A percentile compares a stretch with the other conserved stretches of the same genome.
Evolutionary conservation across 768 basidiomycete genomes (phyloP).

Genomic region (Lentinula edodes): DNA sequence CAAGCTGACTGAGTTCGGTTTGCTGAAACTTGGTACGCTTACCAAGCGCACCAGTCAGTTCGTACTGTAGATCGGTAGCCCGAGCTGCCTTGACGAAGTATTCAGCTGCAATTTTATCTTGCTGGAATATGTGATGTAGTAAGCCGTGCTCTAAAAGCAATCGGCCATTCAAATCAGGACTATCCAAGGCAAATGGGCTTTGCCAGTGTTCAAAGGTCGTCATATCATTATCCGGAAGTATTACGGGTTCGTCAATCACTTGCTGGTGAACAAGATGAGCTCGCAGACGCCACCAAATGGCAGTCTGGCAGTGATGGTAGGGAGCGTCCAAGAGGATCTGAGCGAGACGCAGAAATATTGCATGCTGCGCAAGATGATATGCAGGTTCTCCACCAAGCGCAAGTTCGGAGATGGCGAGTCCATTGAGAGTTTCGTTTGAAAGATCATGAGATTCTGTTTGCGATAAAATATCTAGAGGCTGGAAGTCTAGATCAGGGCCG

Average conservation of each 20-base stretch:
- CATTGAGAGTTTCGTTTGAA: constrained; percentile 51
- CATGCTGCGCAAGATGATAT: constrained; percentile 76
- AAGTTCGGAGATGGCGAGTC: constrained; percentile 66
- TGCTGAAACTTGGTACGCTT: constrained; percentile 93
- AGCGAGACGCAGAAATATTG: constrained; percentile 71
- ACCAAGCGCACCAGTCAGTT: constrained; percentile 89
- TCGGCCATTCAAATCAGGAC: constrained; percentile 63
- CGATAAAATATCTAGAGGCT: constrained; percentile 34
- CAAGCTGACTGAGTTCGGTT: constrained; percentile 80
- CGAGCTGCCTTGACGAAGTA: constrained; percentile 74
- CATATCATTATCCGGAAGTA: constrained; percentile 39
- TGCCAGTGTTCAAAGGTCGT: constrained; percentile 35
- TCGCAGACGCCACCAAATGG: constrained; percentile 84
- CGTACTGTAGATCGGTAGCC: constrained; percentile 77
- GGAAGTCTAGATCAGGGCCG: constrained; percentile 75
- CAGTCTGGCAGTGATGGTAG: constrained; percentile 43
- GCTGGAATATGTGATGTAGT: constrained; percentile 66
- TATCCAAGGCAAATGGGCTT: constrained; percentile 29
- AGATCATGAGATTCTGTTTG: constrained; percentile 13
- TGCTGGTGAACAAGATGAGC: constrained; percentile 67
- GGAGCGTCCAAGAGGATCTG: constrained; percentile 58
- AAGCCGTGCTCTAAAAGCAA: constrained; percentile 75
- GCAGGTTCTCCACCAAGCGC: constrained; percentile 90
- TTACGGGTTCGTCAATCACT: constrained; percentile 79
- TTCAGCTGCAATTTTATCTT: constrained; percentile 75